A percentile compares a stretch with the other conserved stretches of the same genome.
These are phyloP conservation scores for Castanea mollissima DNA, from an alignment of 306 rosid genomes.

Conservation along the genomic window DNA sequence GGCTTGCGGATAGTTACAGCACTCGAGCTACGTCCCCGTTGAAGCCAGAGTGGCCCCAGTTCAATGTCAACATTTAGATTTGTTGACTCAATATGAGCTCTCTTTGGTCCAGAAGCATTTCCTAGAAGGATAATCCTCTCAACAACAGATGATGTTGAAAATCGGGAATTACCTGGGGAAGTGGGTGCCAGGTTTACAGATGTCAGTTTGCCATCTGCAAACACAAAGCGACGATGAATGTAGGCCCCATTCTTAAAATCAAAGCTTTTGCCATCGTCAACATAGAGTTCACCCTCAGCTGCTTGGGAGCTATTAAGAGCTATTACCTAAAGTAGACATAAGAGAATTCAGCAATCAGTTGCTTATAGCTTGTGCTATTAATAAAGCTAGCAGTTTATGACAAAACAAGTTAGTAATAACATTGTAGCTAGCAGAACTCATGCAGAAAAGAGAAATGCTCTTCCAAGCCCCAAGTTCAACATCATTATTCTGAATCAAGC, in stretches of 20 bases:
- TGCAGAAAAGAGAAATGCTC: not conserved
- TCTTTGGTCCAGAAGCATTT: slow-evolving; percentile 48
- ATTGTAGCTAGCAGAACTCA: slow-evolving; percentile 3
- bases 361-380: slow-evolving; percentile 12
- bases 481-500: not conserved
- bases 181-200: slow-evolving; percentile 51
- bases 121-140: slow-evolving; percentile 91
- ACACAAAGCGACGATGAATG: slow-evolving; percentile 82
- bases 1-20: slow-evolving; percentile 76
- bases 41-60: slow-evolving; percentile 67
- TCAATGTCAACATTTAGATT: slow-evolving; percentile 55
- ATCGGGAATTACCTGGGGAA: slow-evolving; percentile 30
- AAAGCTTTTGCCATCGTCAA: slow-evolving; percentile 88
- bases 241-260: slow-evolving; percentile 68
- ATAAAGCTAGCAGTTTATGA: not conserved
- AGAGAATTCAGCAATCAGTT: slow-evolving; percentile 7
- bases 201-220: slow-evolving; percentile 63
- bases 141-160: slow-evolving; percentile 43
- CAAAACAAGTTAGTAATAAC: not conserved
- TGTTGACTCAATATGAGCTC: slow-evolving; percentile 66
- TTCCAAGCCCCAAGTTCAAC: not conserved
- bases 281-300: slow-evolving; percentile 92
- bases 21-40: slow-evolving; percentile 31
- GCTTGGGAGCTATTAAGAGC: slow-evolving; percentile 86
- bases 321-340: slow-evolving; percentile 57